phyloP scores from a whole-genome alignment of 1,284 basidiomycete genomes.

The Athelia sp. region DNA sequence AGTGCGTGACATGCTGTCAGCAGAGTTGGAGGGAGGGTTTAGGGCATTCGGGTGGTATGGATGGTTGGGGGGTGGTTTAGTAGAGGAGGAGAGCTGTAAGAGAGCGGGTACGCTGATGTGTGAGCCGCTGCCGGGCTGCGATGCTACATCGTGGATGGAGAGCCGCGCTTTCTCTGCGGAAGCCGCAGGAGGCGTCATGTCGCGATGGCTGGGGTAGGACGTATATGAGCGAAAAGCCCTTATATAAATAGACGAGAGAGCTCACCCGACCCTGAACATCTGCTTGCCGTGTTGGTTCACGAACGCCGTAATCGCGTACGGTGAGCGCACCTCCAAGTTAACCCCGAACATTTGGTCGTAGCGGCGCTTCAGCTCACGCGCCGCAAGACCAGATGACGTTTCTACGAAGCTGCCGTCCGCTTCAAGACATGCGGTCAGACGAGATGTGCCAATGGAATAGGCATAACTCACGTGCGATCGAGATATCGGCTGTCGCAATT shows the following conservation, averaged over 20 bases:
- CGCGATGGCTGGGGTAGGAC: conserved; percentile 40
- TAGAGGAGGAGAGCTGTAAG: conserved; percentile 25
- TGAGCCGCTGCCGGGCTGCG: conserved; percentile 40
- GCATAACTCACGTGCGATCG: conserved; percentile 51
- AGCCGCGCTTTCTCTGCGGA: conserved; percentile 12
- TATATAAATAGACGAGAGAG: too few relatives aligned
- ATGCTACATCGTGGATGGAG: conserved; percentile 6
- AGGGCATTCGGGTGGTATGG: too few relatives aligned
- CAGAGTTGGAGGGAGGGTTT: too few relatives aligned
- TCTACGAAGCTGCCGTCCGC: conserved; percentile 75
- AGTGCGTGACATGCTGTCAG: conserved; percentile 27
- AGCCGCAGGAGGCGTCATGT: conserved; percentile 48
- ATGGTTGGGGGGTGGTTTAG: conserved; percentile 12
- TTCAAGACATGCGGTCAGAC: conserved; percentile 20
- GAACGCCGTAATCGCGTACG: conserved; percentile 73
- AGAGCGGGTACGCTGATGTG: conserved; percentile 67
- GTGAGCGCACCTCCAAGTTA: conserved; percentile 60
- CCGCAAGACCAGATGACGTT: conserved; percentile 67
- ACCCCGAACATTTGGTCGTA: conserved; percentile 68
- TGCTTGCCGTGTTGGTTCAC: conserved; percentile 73
- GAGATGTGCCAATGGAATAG: conserved; percentile 8
- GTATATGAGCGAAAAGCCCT: too few relatives aligned
- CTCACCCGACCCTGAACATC: conserved; percentile 72
- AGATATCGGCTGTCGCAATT: conserved; percentile 53
- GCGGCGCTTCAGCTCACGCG: conserved; percentile 66